These are phyloP conservation scores for Colletotrichum echinochloae DNA, from an alignment of 2,329 filamentous ascomycete genomes.

Conservation along the genomic window DNA sequence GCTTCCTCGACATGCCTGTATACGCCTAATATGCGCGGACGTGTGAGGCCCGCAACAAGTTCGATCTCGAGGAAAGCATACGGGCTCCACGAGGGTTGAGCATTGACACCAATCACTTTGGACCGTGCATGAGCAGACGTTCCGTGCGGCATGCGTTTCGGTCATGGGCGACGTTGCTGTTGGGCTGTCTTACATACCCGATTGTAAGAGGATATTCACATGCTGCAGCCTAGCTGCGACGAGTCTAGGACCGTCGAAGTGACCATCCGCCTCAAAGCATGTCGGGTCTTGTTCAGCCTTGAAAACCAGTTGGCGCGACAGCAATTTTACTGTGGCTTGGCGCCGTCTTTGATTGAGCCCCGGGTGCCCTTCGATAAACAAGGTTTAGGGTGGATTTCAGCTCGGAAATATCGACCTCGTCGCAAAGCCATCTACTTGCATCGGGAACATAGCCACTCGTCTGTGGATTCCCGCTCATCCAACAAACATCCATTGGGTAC, in stretches of 20 bases:
- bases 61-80: neutral
- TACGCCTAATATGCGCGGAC: neutral
- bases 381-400: slow-evolving; percentile 24
- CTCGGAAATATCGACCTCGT: slow-evolving; percentile 4
- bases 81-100: neutral
- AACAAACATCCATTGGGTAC: slow-evolving; percentile 1
- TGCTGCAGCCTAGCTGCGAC: slow-evolving; percentile 14
- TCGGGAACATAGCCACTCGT: neutral
- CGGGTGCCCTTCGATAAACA: neutral
- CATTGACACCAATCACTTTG: neutral
- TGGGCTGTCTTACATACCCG: neutral
- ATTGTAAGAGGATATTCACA: slow-evolving; percentile 14
- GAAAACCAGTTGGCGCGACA: neutral
- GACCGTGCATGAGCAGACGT: neutral
- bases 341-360: slow-evolving; percentile 13
- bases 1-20: neutral
- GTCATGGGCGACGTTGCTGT: neutral
- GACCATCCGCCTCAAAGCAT: slow-evolving; percentile 10
- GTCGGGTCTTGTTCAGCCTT: slow-evolving; percentile 4
- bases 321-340: slow-evolving; percentile 10
- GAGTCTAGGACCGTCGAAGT: neutral
- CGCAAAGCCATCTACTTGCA: neutral
- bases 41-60: neutral
- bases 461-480: neutral
- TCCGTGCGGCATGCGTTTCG: slow-evolving; percentile 25